Evolutionary conservation across 179 eudicot species (phyloP).

Genomic region (Carnegiea gigantea): DNA sequence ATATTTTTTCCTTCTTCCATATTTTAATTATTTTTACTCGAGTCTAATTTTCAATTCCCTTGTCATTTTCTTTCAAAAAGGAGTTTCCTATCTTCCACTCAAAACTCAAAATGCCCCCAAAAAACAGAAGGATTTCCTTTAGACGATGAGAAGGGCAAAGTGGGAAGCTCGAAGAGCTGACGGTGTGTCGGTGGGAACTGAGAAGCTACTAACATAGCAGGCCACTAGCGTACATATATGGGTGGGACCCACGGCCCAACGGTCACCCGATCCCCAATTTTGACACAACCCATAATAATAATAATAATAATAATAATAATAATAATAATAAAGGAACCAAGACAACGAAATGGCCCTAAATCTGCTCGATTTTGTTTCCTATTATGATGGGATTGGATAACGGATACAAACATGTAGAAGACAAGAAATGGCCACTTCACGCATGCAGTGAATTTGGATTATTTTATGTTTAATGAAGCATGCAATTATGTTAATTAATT

Average conservation of each 20-base stretch:
- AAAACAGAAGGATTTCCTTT: no score
- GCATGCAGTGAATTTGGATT: not conserved
- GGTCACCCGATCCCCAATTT: not conserved
- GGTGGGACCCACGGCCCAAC: conserved; percentile 13
- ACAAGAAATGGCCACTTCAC: not conserved
- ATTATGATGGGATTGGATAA: not conserved
- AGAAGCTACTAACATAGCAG: not conserved
- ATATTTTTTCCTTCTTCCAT: no score
- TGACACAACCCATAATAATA: no score
- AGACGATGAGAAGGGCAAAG: not conserved
- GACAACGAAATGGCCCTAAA: not conserved
- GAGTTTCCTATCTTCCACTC: no score
- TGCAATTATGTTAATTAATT: no score
- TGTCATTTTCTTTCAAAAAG: no score
- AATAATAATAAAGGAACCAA: not conserved
- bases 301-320: no score
- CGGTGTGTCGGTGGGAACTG: not conserved
- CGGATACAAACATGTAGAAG: not conserved
- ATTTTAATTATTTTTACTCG: no score
- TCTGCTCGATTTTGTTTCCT: not conserved
- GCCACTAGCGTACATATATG: not conserved
- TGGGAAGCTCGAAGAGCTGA: not conserved
- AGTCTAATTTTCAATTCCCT: no score
- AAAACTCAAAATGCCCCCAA: no score
- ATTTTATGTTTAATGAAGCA: no score